phyloP scores from a whole-genome alignment of 768 basidiomycete genomes.

The Leccinellum rugosiceps region DNA sequence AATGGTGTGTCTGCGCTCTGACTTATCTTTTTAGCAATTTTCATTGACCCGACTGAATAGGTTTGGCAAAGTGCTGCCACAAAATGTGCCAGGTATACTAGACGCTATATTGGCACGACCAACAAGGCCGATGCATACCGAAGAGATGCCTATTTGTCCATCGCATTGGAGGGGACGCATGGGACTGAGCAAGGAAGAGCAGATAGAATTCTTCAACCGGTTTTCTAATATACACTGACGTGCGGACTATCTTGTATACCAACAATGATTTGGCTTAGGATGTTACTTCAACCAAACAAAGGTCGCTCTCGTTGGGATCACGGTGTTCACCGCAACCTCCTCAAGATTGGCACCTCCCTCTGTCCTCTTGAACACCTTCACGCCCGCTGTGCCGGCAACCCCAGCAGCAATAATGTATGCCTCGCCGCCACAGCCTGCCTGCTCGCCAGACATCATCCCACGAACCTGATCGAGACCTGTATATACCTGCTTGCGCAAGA shows the following conservation, averaged over 20 bases:
- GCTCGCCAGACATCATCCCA: neutral
- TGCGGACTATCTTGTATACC: neutral
- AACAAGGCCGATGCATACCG: slow-evolving; percentile 23
- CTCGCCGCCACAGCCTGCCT: neutral
- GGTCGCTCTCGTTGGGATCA: slow-evolving; percentile 47
- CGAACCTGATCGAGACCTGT: slow-evolving; percentile 19
- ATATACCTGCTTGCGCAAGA: slow-evolving; percentile 51
- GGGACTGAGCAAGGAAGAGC: slow-evolving; percentile 59
- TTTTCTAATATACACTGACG: slow-evolving; percentile 1
- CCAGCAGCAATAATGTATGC: slow-evolving; percentile 44
- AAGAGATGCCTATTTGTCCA: slow-evolving; percentile 39
- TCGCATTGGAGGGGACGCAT: slow-evolving; percentile 70
- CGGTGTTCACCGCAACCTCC: slow-evolving; percentile 51
- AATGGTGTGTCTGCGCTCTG: slow-evolving; percentile 49
- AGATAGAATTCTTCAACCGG: slow-evolving; percentile 37
- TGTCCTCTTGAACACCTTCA: slow-evolving; percentile 53
- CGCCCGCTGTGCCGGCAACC: slow-evolving; percentile 49
- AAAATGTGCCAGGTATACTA: slow-evolving; percentile 54
- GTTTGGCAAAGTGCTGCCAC: slow-evolving; percentile 58
- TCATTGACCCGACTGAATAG: slow-evolving; percentile 32
- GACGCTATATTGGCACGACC: slow-evolving; percentile 38
- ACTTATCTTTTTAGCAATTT: neutral
- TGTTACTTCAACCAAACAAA: slow-evolving; percentile 42
- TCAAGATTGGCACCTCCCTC: slow-evolving; percentile 50
- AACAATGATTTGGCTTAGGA: neutral